phyloP scores from a whole-genome alignment of 192 early-diverging fungal species.

The Coemansia sp. region DNA sequence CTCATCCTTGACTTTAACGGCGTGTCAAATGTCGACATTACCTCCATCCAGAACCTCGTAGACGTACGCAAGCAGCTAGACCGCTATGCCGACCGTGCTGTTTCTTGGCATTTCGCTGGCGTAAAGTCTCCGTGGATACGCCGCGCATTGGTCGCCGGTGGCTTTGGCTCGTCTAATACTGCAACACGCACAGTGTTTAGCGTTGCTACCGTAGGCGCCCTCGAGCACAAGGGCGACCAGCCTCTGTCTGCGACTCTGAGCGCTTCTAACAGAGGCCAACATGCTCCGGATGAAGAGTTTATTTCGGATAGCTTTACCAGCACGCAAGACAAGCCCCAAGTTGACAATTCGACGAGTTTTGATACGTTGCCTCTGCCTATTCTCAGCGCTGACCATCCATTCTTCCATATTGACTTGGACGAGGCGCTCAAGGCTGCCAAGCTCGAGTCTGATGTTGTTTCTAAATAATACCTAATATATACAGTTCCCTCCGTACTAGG shows the following conservation, averaged over 20 bases:
- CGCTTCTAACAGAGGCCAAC: background rate
- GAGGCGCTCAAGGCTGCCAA: slow-evolving; percentile 46
- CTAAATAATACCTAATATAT: background rate
- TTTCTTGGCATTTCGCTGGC: slow-evolving; percentile 62
- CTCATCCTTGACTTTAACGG: slow-evolving; percentile 82
- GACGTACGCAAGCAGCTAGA: slow-evolving; percentile 66
- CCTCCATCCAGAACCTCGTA: slow-evolving; percentile 75
- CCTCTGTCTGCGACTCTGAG: slow-evolving; percentile 15
- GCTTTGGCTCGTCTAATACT: slow-evolving; percentile 40
- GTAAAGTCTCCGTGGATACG: slow-evolving; percentile 47
- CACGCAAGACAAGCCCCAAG: slow-evolving; percentile 3
- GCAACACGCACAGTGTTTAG: slow-evolving; percentile 39
- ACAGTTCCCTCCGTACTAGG: background rate
- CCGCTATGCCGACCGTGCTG: slow-evolving; percentile 53
- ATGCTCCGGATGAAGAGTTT: background rate
- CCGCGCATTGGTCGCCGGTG: slow-evolving; percentile 43
- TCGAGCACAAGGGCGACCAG: slow-evolving; percentile 16
- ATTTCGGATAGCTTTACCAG: background rate
- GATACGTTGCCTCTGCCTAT: slow-evolving; percentile 40
- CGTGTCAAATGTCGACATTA: slow-evolving; percentile 79
- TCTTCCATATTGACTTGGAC: slow-evolving; percentile 55
- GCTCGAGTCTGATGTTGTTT: slow-evolving; percentile 11
- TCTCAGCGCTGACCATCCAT: slow-evolving; percentile 42
- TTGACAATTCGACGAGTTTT: slow-evolving; percentile 16
- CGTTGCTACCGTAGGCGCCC: slow-evolving; percentile 42